A percentile compares a stretch with the other conserved stretches of the same genome.
These are phyloP conservation scores for Mortierella sp. DNA, from an alignment of 371 early-diverging fungal species.

Conservation along the genomic window DNA sequence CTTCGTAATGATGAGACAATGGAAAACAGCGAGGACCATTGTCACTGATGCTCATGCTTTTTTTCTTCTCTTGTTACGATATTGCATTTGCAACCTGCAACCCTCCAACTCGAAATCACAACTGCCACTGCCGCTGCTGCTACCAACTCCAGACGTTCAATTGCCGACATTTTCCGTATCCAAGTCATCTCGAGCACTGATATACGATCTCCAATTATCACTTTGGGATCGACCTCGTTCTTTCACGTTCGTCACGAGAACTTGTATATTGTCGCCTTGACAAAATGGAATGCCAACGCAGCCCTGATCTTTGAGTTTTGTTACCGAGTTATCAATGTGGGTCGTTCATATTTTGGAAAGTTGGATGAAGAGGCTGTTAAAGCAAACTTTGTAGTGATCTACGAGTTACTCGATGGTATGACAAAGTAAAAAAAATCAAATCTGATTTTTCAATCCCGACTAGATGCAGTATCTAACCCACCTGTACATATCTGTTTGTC, in stretches of 20 bases:
- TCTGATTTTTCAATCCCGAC: background rate
- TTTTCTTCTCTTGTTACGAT: background rate
- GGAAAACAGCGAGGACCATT: no score
- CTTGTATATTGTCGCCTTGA: slow-evolving; percentile 88
- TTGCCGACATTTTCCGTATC: slow-evolving; percentile 96
- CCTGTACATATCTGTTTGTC: background rate
- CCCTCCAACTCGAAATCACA: no score
- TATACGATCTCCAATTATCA: slow-evolving; percentile 92
- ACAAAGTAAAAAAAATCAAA: background rate
- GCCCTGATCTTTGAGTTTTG: slow-evolving; percentile 90
- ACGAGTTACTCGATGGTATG: slow-evolving; percentile 91
- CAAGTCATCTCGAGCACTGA: slow-evolving; percentile 95
- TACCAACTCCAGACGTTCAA: slow-evolving; percentile 79
- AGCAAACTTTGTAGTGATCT: slow-evolving; percentile 92
- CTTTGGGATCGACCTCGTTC: slow-evolving; percentile 88
- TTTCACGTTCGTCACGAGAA: slow-evolving; percentile 94
- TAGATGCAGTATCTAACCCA: background rate
- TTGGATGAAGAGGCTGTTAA: slow-evolving; percentile 92
- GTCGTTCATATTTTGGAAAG: slow-evolving; percentile 87
- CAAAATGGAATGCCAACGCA: slow-evolving; percentile 87
- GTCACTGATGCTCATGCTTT: background rate
- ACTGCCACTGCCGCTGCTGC: no score
- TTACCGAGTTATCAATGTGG: slow-evolving; percentile 81
- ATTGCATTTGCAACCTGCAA: background rate
- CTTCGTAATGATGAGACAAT: no score